phyloP scores from a whole-genome alignment of 306 rosid species.

The Corylus heterophylla region DNA sequence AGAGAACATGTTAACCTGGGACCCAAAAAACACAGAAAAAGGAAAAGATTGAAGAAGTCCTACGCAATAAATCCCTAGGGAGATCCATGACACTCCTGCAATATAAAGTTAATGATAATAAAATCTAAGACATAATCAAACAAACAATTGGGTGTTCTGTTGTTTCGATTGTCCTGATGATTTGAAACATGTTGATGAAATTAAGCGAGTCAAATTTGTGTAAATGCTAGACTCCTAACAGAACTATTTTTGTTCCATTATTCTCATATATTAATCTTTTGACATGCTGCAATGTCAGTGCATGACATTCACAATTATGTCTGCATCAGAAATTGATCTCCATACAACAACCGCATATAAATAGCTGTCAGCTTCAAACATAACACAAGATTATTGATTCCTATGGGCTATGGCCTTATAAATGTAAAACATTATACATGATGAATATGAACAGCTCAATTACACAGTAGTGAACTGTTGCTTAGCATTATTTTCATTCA shows the following conservation, averaged over 20 bases:
- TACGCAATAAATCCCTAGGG: conserved; percentile 9
- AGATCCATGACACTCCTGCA: conserved; percentile 11
- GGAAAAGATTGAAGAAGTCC: conserved; percentile 9
- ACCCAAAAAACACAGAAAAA: conserved; percentile 12
- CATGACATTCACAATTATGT: not conserved
- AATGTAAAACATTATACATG: not conserved
- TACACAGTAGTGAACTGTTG: not conserved
- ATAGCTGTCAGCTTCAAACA: not conserved
- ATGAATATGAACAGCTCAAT: not conserved
- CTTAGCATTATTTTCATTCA: not conserved
- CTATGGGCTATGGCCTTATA: not conserved
- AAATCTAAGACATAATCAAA: not conserved
- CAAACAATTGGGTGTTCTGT: not conserved
- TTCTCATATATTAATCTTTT: not conserved
- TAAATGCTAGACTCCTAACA: not conserved
- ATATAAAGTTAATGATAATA: not conserved
- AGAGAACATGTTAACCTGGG: conserved; percentile 16
- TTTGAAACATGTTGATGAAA: not conserved
- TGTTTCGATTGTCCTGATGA: not conserved
- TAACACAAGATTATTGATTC: not conserved
- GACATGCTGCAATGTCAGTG: not conserved
- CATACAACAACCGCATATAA: not conserved
- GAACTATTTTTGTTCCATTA: not conserved
- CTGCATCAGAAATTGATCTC: not conserved
- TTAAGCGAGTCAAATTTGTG: not conserved